phyloP scores from a whole-genome alignment of 768 basidiomycete species.

The Pleurotus tuoliensis region DNA sequence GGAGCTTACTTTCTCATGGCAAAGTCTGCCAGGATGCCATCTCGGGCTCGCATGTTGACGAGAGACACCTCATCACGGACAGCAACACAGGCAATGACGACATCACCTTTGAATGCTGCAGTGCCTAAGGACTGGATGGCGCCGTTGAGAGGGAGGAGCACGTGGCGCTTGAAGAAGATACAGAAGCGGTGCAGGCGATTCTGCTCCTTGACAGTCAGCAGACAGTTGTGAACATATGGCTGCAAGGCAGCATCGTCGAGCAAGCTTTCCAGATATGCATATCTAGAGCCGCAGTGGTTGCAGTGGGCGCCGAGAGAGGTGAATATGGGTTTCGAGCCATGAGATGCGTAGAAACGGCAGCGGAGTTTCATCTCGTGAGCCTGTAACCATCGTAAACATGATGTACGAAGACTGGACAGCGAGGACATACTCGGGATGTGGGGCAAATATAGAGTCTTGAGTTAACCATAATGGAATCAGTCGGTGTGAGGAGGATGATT shows the following conservation, averaged over 20 bases:
- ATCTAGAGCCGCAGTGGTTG: neutral
- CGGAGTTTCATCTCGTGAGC: too few species aligned
- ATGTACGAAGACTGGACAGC: too few species aligned
- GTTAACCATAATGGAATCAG: too few species aligned
- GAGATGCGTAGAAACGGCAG: too few species aligned
- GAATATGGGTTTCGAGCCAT: too few species aligned
- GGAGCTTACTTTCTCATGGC: neutral
- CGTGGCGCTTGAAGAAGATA: slow-evolving; percentile 5
- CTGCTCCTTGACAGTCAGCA: neutral
- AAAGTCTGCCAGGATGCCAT: slow-evolving; percentile 3
- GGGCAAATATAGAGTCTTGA: too few species aligned
- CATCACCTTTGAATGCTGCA: neutral
- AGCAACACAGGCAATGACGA: neutral
- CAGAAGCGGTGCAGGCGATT: neutral
- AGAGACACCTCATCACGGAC: neutral
- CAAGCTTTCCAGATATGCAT: neutral
- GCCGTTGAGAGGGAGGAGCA: neutral
- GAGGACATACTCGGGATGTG: too few species aligned
- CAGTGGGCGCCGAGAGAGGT: too few species aligned
- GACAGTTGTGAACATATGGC: slow-evolving; percentile 1
- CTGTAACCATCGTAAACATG: too few species aligned
- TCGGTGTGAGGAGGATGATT: too few species aligned
- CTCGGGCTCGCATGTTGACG: slow-evolving; percentile 8
- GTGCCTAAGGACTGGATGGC: neutral
- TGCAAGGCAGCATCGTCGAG: neutral